Evolutionary conservation across 176 grass and related monocot genomes (phyloP), one percentile per base, ranked within the genome.

Genomic region (Phoenix roebelenii): DNA sequence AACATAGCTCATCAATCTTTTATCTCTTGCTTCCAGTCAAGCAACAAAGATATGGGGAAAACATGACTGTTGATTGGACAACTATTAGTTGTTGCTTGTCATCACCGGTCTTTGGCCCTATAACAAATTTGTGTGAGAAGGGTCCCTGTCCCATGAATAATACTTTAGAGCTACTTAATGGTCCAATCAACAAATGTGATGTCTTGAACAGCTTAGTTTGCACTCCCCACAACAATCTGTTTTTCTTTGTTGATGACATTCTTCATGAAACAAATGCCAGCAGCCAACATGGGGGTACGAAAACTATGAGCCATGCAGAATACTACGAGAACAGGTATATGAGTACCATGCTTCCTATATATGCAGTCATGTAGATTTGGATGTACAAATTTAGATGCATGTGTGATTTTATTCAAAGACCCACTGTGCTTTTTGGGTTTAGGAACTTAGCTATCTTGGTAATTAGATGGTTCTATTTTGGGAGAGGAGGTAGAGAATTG

Each of bases 1-100:
- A 65, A 50, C 57, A 79, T 68, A 55, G 65, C 55, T 80, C 71
- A 67, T 96, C 80, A 51, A 70, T 76, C 61, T 90, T 79, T 72
- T 96, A 96, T 72, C 64, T 96, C 4, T 73, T 96, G 69, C 91
- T 96, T 59, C 91, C 91, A 51, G 71, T 90, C 69, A 90, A 79
- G 64, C 63, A 87, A 20, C 67, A 87, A 52, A 68, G 70, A 56
- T 80, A 73, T 55, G 64, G 74, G 28, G 61, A 80, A 69, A 74
- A 55, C 51, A 79, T 79, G 76, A 75, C 74, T 29, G 74, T 96
- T 79, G 86, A 96, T 52, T 96, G 91, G 91, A 57, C 67, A 76
- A 74, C 86, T 73, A 30, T 96, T 51, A 73, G 70, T 23, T 65
- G 54, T 18, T 96, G 86, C 85, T 85, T 96, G 74, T 84, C 77